These are phyloP conservation scores for Chloranthus sessilifolius DNA, from an alignment of 164 flowering plant species.

Conservation along the genomic window DNA sequence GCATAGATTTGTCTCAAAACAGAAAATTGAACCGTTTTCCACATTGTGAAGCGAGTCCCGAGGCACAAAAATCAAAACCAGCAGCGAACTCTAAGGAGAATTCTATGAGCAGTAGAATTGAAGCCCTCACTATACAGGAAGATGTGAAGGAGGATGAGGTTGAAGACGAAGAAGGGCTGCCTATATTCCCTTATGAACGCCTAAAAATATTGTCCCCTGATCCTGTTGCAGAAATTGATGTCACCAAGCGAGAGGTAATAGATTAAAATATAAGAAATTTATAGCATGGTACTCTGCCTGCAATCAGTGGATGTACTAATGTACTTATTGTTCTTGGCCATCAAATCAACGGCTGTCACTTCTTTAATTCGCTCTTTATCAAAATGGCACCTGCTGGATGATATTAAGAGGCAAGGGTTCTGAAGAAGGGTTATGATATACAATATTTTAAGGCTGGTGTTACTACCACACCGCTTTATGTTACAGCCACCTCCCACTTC, in stretches of 20 bases:
- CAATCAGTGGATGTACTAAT: too few relatives aligned
- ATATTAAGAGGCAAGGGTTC: too few relatives aligned
- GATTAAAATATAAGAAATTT: too few relatives aligned
- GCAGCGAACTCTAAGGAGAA: slow-evolving; percentile 42
- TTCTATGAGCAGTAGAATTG: slow-evolving; percentile 47
- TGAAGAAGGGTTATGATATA: too few relatives aligned
- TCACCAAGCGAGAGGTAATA: slow-evolving; percentile 90
- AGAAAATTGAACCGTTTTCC: slow-evolving; percentile 4
- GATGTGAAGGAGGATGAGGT: slow-evolving; percentile 85
- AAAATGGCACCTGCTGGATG: too few relatives aligned
- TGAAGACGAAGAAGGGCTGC: slow-evolving; percentile 86
- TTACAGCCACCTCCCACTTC: too few relatives aligned
- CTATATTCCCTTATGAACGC: slow-evolving; percentile 80
- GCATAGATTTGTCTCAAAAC: background rate
- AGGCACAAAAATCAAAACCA: slow-evolving; percentile 36
- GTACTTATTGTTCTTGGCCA: too few relatives aligned
- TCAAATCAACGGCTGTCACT: too few relatives aligned
- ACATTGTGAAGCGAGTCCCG: slow-evolving; percentile 38
- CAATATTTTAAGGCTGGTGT: too few relatives aligned
- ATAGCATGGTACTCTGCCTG: too few relatives aligned
- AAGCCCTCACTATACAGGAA: slow-evolving; percentile 63
- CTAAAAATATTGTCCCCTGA: slow-evolving; percentile 55
- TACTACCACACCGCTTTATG: too few relatives aligned
- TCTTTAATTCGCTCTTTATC: too few relatives aligned
- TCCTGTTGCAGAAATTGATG: slow-evolving; percentile 80